Conservation (phyloP, 345 rosid species). For the Eucalyptus guilfoylei region DNA sequence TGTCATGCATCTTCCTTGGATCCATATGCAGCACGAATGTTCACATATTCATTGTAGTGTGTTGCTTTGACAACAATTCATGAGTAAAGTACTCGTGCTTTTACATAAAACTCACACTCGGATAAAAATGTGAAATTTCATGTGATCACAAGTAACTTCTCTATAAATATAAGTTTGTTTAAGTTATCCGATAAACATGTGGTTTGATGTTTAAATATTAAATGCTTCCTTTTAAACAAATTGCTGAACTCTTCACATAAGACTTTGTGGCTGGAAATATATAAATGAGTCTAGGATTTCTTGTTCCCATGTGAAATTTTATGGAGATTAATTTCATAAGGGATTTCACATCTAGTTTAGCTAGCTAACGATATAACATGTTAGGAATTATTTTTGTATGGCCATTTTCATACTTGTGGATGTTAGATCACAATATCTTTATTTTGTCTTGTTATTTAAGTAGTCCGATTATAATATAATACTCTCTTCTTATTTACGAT, state of each 20-base stretch:
- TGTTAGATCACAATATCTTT: neutral
- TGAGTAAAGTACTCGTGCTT: neutral
- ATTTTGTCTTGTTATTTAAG: neutral
- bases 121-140: no score
- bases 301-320: neutral
- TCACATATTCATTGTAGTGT: neutral
- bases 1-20: neutral
- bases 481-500: neutral
- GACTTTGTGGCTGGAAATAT: neutral
- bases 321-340: neutral
- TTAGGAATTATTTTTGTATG: neutral
- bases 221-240: neutral
- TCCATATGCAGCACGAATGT: neutral
- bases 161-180: neutral
- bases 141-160: neutral
- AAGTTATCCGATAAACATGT: neutral
- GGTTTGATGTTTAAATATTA: neutral
- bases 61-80: neutral
- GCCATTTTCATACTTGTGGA: neutral
- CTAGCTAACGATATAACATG: neutral
- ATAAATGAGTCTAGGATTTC: neutral
- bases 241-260: neutral
- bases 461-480: neutral
- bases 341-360: neutral
- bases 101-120: neutral